Percentiles rank a stretch among this genome's conserved stretches.
These are phyloP conservation scores for Fusarium phyllophilum DNA, from an alignment of 2,329 filamentous ascomycete species.

Conservation along the genomic window DNA sequence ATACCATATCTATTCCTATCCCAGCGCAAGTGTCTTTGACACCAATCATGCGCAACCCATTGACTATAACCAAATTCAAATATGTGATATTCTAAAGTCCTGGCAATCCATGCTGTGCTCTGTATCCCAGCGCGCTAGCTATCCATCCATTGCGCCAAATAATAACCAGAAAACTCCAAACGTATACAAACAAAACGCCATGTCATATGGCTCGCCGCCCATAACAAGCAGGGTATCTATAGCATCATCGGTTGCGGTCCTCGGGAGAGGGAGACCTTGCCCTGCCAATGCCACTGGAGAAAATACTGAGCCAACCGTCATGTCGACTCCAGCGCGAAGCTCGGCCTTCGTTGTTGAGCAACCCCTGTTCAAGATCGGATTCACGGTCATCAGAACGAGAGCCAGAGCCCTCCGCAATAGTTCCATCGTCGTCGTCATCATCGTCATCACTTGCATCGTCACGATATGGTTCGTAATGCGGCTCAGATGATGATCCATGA, in stretches of 20 bases:
- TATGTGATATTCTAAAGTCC: conserved; percentile 24
- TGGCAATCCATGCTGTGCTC: conserved; percentile 21
- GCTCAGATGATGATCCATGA: conserved; percentile 60
- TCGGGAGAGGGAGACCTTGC: conserved; percentile 41
- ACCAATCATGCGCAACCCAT: conserved; percentile 11
- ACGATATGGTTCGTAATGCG: conserved; percentile 65
- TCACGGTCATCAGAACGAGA: conserved; percentile 46
- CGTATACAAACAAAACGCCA: conserved; percentile 30
- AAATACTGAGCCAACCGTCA: conserved; percentile 52
- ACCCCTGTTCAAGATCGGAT: conserved; percentile 58
- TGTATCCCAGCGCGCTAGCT: conserved; percentile 22
- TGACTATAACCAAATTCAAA: conserved; percentile 24
- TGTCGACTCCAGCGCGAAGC: conserved; percentile 39
- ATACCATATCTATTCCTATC: conserved; percentile 30
- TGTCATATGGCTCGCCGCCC: conserved; percentile 7
- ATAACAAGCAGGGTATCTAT: neutral
- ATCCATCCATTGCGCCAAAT: conserved; percentile 16
- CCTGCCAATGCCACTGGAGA: conserved; percentile 48
- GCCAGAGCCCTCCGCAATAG: conserved; percentile 50
- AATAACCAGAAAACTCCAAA: conserved; percentile 27
- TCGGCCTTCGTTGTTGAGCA: conserved; percentile 37
- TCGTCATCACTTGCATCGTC: conserved; percentile 60
- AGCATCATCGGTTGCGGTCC: conserved; percentile 38
- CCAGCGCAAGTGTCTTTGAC: conserved; percentile 16
- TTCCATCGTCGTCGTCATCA: conserved; percentile 54